Base-by-base conservation (phyloP, 257 asterid species). In the Eustoma russellianum region DNA sequence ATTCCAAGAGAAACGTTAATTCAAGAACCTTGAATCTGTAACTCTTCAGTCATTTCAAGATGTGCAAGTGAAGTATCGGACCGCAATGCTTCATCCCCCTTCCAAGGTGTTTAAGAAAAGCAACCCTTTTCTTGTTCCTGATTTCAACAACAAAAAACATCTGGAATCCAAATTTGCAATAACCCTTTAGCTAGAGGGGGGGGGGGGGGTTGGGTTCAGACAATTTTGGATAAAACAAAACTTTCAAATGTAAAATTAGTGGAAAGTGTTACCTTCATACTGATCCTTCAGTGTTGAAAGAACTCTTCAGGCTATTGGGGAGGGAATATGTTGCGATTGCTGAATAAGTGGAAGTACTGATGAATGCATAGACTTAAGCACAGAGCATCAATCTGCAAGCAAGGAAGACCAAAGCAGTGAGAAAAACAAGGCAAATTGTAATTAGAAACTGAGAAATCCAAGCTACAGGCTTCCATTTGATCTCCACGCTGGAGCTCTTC, bases 401-500 rank as follows among this genome's bases (percentile, higher is more conserved):
- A 40, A 90, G 82, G 64, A 83, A 63, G 47, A 73, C 56, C 62
- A 92, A 57, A 33, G 81, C 88, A 45, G 94, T 57, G 66, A 85
- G 76, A 62, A 75, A 77, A 53, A 79, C 46, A n/a, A 91, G 94
- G 50, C 67, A 53, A 34, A 85, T 73, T 41, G 86, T 72, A 19
- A 78, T 73, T 30, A 78, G 60, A 57, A 80, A 74, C 43, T 65
- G 79, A 44, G 83, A 79, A 61, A 80, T 72, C 95, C 92, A 88
- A 48, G 82, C 65, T 41, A 92, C 35, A 5, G 94, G 93, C 77
- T 70, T 80, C 95, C 95, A 88, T 59, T 79, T 92, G 65, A 88
- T 83, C 86, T 92, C 98, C 75, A 85, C 98, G 44, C 98, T 92
- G 5, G 98, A 92, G 66, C 98, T 92, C 79, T 92, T 92, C 88